Evolutionary conservation across 805 yeast genomes (phyloP).

Genomic region (Candida tallmaniae): DNA sequence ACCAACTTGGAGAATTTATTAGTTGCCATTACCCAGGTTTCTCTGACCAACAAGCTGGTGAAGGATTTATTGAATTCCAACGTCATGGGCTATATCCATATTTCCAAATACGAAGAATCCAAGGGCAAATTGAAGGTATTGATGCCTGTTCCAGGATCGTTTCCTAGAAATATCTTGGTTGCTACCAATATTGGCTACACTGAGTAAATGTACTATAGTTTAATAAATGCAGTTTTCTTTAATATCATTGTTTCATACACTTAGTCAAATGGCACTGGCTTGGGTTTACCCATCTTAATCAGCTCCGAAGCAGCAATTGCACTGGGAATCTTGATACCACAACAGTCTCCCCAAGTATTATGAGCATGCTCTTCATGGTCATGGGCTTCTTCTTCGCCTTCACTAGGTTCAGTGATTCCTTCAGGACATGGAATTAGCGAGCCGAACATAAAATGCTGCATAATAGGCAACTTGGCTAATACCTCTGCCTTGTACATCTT

Average conservation of each 20-base stretch:
- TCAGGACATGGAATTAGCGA: constrained; percentile 64
- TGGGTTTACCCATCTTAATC: constrained; percentile 24
- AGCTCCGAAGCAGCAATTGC: constrained; percentile 84
- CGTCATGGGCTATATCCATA: constrained; percentile 76
- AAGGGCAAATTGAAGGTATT: constrained; percentile 64
- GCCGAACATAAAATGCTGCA: constrained; percentile 93
- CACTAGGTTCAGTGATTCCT: constrained; percentile 42
- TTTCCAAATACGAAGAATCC: constrained; percentile 68
- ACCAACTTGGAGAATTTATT: constrained; percentile 70
- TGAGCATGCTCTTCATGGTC: constrained; percentile 20
- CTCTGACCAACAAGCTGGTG: constrained; percentile 30
- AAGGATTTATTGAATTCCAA: constrained; percentile 51
- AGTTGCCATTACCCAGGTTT: constrained; percentile 51
- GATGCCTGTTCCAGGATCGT: constrained; percentile 81
- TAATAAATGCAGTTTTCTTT: background rate
- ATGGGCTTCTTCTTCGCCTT: constrained; percentile 13
- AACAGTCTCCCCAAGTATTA: constrained; percentile 92
- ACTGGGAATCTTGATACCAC: constrained; percentile 95
- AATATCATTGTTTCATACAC: constrained; percentile 1
- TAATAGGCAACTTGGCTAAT: constrained; percentile 80
- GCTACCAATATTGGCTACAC: constrained; percentile 77
- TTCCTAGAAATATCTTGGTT: constrained; percentile 71
- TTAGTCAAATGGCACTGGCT: constrained; percentile 60
- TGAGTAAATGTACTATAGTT: constrained; percentile 45
- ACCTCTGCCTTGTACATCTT: constrained; percentile 97